Conservation (phyloP, 495 filamentous ascomycete genomes). For the Rusavskia elegans region DNA sequence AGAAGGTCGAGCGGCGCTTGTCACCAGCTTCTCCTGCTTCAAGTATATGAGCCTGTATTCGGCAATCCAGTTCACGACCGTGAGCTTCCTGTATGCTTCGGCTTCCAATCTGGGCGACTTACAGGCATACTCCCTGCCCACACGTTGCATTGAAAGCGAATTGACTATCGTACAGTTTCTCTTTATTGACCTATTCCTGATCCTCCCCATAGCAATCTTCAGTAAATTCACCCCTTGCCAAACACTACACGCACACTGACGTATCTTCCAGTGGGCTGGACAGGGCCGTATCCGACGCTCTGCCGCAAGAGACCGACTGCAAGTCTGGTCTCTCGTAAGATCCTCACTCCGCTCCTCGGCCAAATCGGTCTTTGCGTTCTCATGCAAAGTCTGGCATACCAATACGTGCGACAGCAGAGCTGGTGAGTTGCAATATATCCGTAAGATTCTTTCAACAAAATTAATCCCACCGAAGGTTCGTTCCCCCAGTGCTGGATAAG, state of each 20-base stretch:
- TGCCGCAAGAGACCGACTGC: constrained; percentile 78
- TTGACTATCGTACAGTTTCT: constrained; percentile 43
- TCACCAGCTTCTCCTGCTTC: constrained; percentile 98
- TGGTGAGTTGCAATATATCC: constrained; percentile 38
- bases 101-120: constrained; percentile 96
- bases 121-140: constrained; percentile 36
- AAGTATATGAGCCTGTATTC: constrained; percentile 99
- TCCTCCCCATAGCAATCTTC: constrained; percentile 91
- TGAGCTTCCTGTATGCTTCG: constrained; percentile 92
- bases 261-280: constrained; percentile 71
- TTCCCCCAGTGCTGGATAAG: constrained; percentile 55
- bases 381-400: constrained; percentile 59
- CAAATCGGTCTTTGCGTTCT: constrained; percentile 71
- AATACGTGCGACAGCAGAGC: constrained; percentile 53
- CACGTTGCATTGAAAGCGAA: neutral
- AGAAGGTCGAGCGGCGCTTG: constrained; percentile 84
- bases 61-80: constrained; percentile 96
- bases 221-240: constrained; percentile 36
- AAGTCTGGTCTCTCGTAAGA: constrained; percentile 83
- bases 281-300: constrained; percentile 62
- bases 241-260: constrained; percentile 1
- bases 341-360: constrained; percentile 75
- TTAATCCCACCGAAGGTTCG: constrained; percentile 38
- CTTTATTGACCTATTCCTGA: constrained; percentile 84
- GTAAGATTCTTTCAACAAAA: constrained; percentile 1